Percentiles rank a stretch among this genome's conserved stretches.
Evolutionary conservation across 2,329 filamentous ascomycete genomes (phyloP).

Genomic region (Pseudogymnoascus sp.): DNA sequence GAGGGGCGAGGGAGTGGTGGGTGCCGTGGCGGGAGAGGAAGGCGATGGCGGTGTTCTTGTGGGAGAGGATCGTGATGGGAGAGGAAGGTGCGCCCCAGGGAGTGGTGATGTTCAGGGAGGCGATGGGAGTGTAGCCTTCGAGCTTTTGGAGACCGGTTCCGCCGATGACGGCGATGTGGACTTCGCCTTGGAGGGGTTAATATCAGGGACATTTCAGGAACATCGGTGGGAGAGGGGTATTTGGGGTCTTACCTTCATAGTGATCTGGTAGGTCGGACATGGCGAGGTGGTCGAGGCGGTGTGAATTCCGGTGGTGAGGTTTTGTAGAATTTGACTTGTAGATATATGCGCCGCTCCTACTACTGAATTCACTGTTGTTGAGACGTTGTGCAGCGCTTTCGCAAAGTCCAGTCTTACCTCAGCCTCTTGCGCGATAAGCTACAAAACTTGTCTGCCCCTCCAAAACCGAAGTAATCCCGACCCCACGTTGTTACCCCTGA

Average conservation of each 20-base stretch:
- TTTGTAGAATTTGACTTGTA: not conserved
- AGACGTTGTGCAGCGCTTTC: slow-evolving; percentile 1
- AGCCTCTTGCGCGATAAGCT: not conserved
- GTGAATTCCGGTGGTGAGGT: not conserved
- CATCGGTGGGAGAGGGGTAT: not conserved
- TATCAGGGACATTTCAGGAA: not conserved
- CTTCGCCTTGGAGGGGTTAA: slow-evolving; percentile 45
- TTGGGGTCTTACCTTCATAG: slow-evolving; percentile 21
- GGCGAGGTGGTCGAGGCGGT: not conserved
- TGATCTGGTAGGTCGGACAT: slow-evolving; percentile 27
- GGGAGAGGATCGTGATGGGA: slow-evolving; percentile 80
- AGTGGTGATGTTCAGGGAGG: slow-evolving; percentile 67
- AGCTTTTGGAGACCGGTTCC: slow-evolving; percentile 88
- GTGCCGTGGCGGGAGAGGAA: slow-evolving; percentile 91
- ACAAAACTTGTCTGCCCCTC: slow-evolving; percentile 12
- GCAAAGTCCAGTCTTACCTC: slow-evolving; percentile 2
- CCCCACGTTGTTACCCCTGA: slow-evolving; percentile 9
- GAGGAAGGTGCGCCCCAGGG: slow-evolving; percentile 80
- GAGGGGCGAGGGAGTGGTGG: slow-evolving; percentile 83
- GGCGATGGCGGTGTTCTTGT: slow-evolving; percentile 74
- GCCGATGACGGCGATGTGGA: slow-evolving; percentile 84
- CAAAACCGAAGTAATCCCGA: slow-evolving; percentile 7
- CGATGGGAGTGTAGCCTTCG: slow-evolving; percentile 78
- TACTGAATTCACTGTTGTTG: not conserved
- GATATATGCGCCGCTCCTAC: not conserved